Percentiles rank a stretch among this genome's conserved stretches.
Evolutionary conservation across 257 asterid genomes (phyloP).

Genomic region (Perilla frutescens): DNA sequence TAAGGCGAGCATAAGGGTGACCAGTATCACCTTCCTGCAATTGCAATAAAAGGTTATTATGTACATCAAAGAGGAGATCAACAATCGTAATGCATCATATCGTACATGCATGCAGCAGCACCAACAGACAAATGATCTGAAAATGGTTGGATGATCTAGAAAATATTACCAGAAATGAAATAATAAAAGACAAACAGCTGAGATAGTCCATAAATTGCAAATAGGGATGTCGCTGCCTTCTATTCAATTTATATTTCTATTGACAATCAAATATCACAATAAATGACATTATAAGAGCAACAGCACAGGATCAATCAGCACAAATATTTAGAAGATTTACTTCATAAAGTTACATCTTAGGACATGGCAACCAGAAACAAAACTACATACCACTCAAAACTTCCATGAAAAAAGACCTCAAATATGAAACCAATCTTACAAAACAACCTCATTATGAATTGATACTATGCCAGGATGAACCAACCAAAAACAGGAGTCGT

Average conservation of each 20-base stretch:
- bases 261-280: not conserved
- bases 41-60: conserved; percentile 3
- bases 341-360: not conserved
- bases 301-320: conserved; percentile 3
- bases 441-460: not conserved
- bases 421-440: not conserved
- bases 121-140: not conserved
- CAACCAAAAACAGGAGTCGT: not conserved
- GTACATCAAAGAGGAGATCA: conserved; percentile 11
- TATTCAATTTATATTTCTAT: not conserved
- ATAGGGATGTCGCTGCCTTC: not conserved
- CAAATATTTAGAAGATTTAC: not conserved
- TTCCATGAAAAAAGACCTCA: not conserved
- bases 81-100: not conserved
- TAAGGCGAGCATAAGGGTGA: conserved; percentile 41
- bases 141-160: conserved; percentile 17
- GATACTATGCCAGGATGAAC: not conserved
- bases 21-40: conserved; percentile 43
- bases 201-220: not conserved
- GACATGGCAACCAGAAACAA: conserved; percentile 3
- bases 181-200: not conserved
- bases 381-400: not conserved
- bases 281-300: not conserved
- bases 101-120: not conserved
- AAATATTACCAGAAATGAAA: not conserved